Percentiles rank a stretch among this genome's conserved stretches.
phyloP scores from a whole-genome alignment of 768 basidiomycete genomes.

The Naganishia friedmannii region DNA sequence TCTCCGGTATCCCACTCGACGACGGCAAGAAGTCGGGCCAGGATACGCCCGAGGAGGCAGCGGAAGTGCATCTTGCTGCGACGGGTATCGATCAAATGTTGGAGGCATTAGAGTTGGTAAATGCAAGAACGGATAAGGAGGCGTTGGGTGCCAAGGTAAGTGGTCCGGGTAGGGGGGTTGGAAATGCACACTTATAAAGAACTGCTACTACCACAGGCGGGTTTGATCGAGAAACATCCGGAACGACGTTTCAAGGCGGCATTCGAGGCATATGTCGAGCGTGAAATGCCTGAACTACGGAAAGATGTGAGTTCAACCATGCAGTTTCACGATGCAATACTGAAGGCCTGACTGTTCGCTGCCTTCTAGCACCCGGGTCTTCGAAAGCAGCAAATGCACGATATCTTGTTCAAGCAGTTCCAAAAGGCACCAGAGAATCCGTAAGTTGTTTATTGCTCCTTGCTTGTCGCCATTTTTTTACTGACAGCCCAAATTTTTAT shows the following conservation, averaged over 20 bases:
- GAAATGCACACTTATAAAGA: not conserved
- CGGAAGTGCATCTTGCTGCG: conserved; percentile 67
- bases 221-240: conserved; percentile 81
- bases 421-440: conserved; percentile 95
- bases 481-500: conserved; percentile 16
- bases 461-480: not conserved
- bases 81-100: conserved; percentile 87
- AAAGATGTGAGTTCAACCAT: conserved; percentile 55
- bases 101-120: conserved; percentile 82
- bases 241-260: conserved; percentile 94
- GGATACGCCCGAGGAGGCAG: conserved; percentile 36
- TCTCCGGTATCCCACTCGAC: conserved; percentile 39
- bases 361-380: conserved; percentile 73
- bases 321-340: conserved; percentile 26
- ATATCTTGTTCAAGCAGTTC: conserved; percentile 87
- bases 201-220: conserved; percentile 56
- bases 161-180: not conserved
- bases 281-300: conserved; percentile 73
- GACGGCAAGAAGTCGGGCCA: conserved; percentile 26
- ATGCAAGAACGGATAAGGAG: conserved; percentile 88
- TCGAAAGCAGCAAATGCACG: conserved; percentile 88
- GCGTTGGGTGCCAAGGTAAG: conserved; percentile 69
- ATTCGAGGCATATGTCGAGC: conserved; percentile 85
- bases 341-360: not conserved
- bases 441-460: conserved; percentile 56